Percentiles rank a stretch among this genome's conserved stretches.
phyloP scores from a whole-genome alignment of 441 rosid genomes.

The Erodium texanum region DNA sequence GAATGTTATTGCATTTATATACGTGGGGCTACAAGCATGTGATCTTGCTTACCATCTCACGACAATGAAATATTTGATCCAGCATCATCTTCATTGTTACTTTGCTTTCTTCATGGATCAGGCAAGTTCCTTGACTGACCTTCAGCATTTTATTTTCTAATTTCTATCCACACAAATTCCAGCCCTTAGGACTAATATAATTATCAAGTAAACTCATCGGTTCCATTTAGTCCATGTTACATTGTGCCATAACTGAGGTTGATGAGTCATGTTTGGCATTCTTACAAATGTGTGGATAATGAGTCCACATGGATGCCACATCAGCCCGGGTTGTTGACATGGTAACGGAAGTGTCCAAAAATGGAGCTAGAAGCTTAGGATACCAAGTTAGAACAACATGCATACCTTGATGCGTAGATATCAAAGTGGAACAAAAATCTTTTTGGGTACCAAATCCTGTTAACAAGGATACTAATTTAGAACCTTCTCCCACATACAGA shows the following conservation, averaged over 20 bases:
- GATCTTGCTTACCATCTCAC: constrained; percentile 46
- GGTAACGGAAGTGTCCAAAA: too few relatives aligned
- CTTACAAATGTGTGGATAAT: background rate
- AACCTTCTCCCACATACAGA: too few relatives aligned
- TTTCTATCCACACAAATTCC: background rate
- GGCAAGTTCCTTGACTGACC: constrained; percentile 39
- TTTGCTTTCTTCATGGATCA: constrained; percentile 87
- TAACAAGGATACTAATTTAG: too few relatives aligned
- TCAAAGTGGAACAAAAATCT: too few relatives aligned
- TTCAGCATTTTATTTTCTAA: background rate
- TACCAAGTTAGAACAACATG: too few relatives aligned
- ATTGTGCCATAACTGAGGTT: background rate
- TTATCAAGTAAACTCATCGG: background rate
- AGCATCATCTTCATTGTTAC: constrained; percentile 35
- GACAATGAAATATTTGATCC: constrained; percentile 42
- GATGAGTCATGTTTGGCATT: background rate
- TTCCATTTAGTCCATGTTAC: background rate
- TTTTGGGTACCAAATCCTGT: too few relatives aligned
- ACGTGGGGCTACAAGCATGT: constrained; percentile 65
- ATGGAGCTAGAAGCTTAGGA: too few relatives aligned
- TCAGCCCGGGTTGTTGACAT: too few relatives aligned
- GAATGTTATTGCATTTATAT: constrained; percentile 67
- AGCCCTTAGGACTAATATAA: background rate
- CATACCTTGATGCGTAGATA: too few relatives aligned
- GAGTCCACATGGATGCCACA: background rate